Conservation (phyloP, 768 basidiomycete species). For the Macrolepiota fuliginosa region DNA sequence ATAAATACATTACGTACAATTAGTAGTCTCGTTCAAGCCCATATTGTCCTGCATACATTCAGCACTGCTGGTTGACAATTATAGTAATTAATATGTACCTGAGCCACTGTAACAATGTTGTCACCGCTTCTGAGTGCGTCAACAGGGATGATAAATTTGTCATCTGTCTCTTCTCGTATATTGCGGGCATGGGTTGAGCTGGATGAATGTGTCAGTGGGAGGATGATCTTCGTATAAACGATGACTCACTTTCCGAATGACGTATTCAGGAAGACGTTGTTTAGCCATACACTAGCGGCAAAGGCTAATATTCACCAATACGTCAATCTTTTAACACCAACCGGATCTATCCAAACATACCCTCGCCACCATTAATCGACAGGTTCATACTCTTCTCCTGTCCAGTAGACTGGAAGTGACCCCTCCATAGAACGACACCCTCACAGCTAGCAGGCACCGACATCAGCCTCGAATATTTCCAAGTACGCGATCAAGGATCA, state of each 20-base stretch:
- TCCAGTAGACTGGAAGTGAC: conserved; percentile 69
- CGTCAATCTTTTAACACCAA: background rate
- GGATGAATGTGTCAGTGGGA: background rate
- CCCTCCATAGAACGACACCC: conserved; percentile 78
- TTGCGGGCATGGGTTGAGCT: conserved; percentile 68
- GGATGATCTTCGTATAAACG: background rate
- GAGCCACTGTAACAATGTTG: conserved; percentile 77
- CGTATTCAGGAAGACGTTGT: conserved; percentile 67
- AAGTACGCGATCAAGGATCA: conserved; percentile 2
- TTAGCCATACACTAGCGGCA: conserved; percentile 81
- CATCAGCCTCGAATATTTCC: conserved; percentile 6
- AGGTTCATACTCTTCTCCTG: conserved; percentile 57
- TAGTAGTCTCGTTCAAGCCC: conserved; percentile 63
- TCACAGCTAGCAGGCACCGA: conserved; percentile 56
- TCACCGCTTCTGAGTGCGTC: conserved; percentile 49
- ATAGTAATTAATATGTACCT: conserved; percentile 37
- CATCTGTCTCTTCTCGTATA: conserved; percentile 65
- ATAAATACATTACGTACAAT: conserved; percentile 26
- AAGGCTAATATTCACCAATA: conserved; percentile 46
- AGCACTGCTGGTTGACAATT: background rate
- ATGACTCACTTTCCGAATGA: conserved; percentile 68
- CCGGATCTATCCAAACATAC: conserved; percentile 29
- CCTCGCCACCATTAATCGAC: conserved; percentile 80
- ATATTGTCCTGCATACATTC: conserved; percentile 60
- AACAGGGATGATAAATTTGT: conserved; percentile 59